Evolutionary conservation across 148 eudicot genomes (phyloP).

Genomic region (Rhododendron vialii): DNA sequence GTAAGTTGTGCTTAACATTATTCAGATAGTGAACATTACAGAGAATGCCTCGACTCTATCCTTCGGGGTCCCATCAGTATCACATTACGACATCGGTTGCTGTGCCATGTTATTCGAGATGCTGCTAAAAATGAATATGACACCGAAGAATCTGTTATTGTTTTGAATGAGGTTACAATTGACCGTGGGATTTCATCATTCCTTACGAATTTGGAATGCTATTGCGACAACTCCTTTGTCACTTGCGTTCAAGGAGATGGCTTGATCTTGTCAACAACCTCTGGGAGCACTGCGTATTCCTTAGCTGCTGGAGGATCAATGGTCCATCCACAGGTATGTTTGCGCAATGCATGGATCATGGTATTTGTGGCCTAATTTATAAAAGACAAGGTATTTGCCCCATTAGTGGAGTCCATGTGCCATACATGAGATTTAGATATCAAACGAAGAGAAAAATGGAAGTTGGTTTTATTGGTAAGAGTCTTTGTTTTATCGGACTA

Average conservation of each 20-base stretch:
- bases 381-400: background rate
- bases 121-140: slow-evolving; percentile 68
- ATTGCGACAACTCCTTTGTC: slow-evolving; percentile 78
- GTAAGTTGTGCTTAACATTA: slow-evolving; percentile 42
- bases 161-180: slow-evolving; percentile 90
- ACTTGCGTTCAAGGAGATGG: slow-evolving; percentile 99
- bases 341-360: background rate
- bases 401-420: background rate
- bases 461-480: background rate
- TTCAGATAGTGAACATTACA: slow-evolving; percentile 79
- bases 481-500: background rate
- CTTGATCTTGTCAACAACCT: slow-evolving; percentile 82
- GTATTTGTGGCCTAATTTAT: background rate
- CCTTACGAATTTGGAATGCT: slow-evolving; percentile 93
- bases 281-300: slow-evolving; percentile 98
- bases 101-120: slow-evolving; percentile 72
- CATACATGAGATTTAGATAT: background rate
- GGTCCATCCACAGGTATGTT: slow-evolving; percentile 96
- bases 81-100: slow-evolving; percentile 83
- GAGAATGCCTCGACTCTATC: slow-evolving; percentile 66
- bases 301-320: slow-evolving; percentile 98
- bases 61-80: slow-evolving; percentile 81
- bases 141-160: slow-evolving; percentile 74
- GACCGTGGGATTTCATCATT: slow-evolving; percentile 92
- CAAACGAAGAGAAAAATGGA: background rate